A percentile compares a stretch with the other conserved stretches of the same genome.
Evolutionary conservation across 2,329 filamentous ascomycete genomes (phyloP).

Genomic region (Anisogramma anomala): DNA sequence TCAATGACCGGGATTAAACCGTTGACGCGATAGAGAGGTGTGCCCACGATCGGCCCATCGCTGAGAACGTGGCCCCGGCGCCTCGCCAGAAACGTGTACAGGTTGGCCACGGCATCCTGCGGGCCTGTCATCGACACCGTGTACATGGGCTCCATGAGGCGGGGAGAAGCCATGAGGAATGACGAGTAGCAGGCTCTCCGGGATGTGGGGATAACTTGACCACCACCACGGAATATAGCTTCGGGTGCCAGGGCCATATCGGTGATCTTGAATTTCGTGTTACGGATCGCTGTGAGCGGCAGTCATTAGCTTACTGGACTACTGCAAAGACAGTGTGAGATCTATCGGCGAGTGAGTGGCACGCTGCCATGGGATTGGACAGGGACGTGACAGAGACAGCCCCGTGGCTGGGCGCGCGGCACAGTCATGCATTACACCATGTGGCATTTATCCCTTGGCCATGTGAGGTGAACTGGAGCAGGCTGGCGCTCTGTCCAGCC

Average conservation of each 20-base stretch:
- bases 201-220: slow-evolving; percentile 93
- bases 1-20: slow-evolving; percentile 93
- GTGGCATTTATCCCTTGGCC: slow-evolving; percentile 2
- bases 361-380: slow-evolving; percentile 7
- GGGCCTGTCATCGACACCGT: slow-evolving; percentile 86
- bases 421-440: not conserved
- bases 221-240: slow-evolving; percentile 88
- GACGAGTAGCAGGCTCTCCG: slow-evolving; percentile 88
- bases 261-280: slow-evolving; percentile 94
- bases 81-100: slow-evolving; percentile 85
- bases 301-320: slow-evolving; percentile 2
- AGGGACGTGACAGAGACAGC: not conserved
- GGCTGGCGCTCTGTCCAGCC: not conserved
- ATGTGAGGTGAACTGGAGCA: not conserved
- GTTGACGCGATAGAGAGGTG: slow-evolving; percentile 82
- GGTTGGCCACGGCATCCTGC: slow-evolving; percentile 72
- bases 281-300: slow-evolving; percentile 65
- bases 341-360: slow-evolving; percentile 1
- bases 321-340: slow-evolving; percentile 1
- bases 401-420: too few relatives aligned
- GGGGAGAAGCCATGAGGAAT: slow-evolving; percentile 92
- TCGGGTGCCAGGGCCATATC: slow-evolving; percentile 78
- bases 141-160: slow-evolving; percentile 95
- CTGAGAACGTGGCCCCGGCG: slow-evolving; percentile 84
- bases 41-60: slow-evolving; percentile 90